A percentile compares a stretch with the other conserved stretches of the same genome.
Conservation (phyloP, 108 stramenopile species). For the Ochromonas danica region DNA sequence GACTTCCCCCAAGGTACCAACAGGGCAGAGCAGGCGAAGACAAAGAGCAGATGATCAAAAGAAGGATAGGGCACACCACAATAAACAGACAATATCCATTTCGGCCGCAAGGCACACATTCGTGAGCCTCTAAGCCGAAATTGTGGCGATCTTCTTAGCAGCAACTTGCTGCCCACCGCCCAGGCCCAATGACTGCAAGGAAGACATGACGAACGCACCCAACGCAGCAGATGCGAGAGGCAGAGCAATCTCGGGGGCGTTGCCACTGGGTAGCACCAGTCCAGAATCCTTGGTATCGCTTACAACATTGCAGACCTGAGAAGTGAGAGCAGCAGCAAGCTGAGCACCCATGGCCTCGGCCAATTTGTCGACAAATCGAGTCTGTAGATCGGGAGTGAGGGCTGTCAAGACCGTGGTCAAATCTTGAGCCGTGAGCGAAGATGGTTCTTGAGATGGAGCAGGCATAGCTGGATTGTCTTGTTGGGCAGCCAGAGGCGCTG, state of each 20-base stretch:
- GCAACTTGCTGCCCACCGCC: too few species aligned
- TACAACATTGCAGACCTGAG: background rate
- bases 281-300: too few species aligned
- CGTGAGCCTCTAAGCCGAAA: too few species aligned
- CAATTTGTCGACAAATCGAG: conserved; percentile 29
- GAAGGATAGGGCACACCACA: too few species aligned
- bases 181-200: background rate
- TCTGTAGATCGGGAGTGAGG: conserved; percentile 26
- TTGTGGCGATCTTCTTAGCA: too few species aligned
- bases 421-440: conserved; percentile 29
- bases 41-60: too few species aligned
- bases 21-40: too few species aligned
- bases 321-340: background rate
- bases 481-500: background rate
- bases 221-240: conserved; percentile 58
- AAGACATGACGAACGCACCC: conserved; percentile 42
- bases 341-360: conserved; percentile 19
- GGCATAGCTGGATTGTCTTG: background rate
- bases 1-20: too few species aligned
- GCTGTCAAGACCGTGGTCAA: background rate
- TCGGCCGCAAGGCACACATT: too few species aligned
- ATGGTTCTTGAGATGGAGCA: background rate
- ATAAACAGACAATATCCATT: too few species aligned
- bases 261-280: conserved; percentile 7
- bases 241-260: conserved; percentile 51